Evolutionary conservation across 2,329 filamentous ascomycete genomes (phyloP).

Genomic region (Phoma sp.): DNA sequence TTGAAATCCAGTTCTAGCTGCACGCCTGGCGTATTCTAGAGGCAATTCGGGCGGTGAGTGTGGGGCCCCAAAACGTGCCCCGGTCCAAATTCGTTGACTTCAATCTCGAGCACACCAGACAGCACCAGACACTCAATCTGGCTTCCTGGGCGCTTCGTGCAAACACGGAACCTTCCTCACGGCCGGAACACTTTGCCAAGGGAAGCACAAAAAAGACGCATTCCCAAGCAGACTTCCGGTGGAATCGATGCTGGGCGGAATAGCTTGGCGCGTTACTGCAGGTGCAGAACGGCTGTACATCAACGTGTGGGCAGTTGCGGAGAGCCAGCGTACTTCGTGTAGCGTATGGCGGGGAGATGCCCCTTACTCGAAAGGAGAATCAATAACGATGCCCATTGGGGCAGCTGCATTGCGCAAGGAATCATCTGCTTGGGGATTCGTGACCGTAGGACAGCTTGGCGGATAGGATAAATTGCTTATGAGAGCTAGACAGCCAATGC

Average conservation of each 20-base stretch:
- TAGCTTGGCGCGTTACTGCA: conserved; percentile 17
- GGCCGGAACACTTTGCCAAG: conserved; percentile 16
- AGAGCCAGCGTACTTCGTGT: conserved; percentile 7
- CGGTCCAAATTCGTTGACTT: conserved; percentile 15
- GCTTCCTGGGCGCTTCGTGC: conserved; percentile 16
- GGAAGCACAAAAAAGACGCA: conserved; percentile 16
- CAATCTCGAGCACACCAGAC: conserved; percentile 17
- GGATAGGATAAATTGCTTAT: conserved; percentile 7
- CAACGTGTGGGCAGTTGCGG: conserved; percentile 16
- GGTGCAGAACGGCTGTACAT: conserved; percentile 5
- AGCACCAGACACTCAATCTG: conserved; percentile 12
- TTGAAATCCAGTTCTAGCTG: conserved; percentile 7
- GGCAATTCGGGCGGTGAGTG: conserved; percentile 17
- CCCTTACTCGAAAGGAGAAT: conserved; percentile 4
- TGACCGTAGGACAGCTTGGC: conserved; percentile 15
- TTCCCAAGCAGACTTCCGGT: conserved; percentile 7
- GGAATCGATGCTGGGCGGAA: conserved; percentile 16
- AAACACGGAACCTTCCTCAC: conserved; percentile 4
- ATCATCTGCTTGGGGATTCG: conserved; percentile 7
- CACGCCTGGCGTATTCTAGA: conserved; percentile 4
- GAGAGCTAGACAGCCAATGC: conserved; percentile 3
- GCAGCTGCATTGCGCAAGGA: conserved; percentile 14
- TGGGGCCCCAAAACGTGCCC: conserved; percentile 10
- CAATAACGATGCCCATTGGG: conserved; percentile 5
- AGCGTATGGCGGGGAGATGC: conserved; percentile 12